Conservation (phyloP, 352 stramenopile genomes). For the Thraustotheca clavata region DNA sequence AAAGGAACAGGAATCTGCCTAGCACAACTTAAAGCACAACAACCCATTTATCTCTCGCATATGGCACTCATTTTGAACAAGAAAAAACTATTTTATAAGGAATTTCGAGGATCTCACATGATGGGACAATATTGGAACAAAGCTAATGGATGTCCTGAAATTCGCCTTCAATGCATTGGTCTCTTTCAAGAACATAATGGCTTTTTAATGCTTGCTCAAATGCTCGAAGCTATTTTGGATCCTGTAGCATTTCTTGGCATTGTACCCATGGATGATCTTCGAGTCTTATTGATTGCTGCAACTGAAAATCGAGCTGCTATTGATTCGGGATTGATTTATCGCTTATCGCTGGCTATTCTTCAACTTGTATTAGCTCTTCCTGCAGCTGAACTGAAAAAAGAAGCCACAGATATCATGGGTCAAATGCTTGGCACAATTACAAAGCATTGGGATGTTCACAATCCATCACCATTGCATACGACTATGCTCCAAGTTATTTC, state of each 20-base stretch:
- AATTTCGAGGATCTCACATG: slow-evolving; percentile 76
- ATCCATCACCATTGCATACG: slow-evolving; percentile 50
- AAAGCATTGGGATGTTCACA: slow-evolving; percentile 59
- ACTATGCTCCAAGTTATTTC: slow-evolving; percentile 79
- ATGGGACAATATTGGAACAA: slow-evolving; percentile 89
- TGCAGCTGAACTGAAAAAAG: slow-evolving; percentile 74
- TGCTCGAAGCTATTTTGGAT: slow-evolving; percentile 32
- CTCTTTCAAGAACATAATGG: slow-evolving; percentile 76
- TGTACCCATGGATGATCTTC: slow-evolving; percentile 21
- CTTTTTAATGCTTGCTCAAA: slow-evolving; percentile 62
- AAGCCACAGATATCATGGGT: slow-evolving; percentile 71
- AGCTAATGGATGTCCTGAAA: slow-evolving; percentile 63
- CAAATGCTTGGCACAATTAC: slow-evolving; percentile 74
- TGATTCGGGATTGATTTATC: not conserved
- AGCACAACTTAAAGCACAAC: slow-evolving; percentile 60
- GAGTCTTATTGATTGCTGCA: slow-evolving; percentile 1
- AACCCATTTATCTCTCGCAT: slow-evolving; percentile 50
- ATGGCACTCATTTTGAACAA: slow-evolving; percentile 84
- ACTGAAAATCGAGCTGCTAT: not conserved
- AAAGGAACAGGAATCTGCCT: slow-evolving; percentile 59
- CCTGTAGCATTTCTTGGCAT: not conserved
- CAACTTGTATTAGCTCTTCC: slow-evolving; percentile 61
- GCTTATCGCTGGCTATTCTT: slow-evolving; percentile 35
- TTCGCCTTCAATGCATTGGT: slow-evolving; percentile 73
- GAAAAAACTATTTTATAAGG: slow-evolving; percentile 87